A percentile compares a stretch with the other conserved stretches of the same genome.
Conservation (phyloP, 2,329 filamentous ascomycete genomes). For the Ceratocystis eucalypticola region DNA sequence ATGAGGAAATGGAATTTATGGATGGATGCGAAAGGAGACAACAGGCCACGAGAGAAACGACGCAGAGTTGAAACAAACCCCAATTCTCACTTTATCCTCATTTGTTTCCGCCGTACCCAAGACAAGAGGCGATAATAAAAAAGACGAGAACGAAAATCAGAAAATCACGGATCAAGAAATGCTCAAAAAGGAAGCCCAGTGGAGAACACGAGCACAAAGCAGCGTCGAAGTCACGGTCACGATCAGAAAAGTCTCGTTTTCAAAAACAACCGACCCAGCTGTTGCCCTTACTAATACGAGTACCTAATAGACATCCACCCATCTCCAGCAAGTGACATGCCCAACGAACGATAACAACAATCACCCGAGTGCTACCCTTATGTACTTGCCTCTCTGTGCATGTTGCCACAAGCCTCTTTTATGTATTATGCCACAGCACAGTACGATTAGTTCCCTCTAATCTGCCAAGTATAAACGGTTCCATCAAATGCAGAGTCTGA, state of each 20-base stretch:
- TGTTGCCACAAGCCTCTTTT: background rate
- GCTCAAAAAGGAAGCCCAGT: background rate
- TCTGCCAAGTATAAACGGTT: background rate
- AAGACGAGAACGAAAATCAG: no score
- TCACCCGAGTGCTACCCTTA: background rate
- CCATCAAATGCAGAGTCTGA: background rate
- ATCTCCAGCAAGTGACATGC: background rate
- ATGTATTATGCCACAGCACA: background rate
- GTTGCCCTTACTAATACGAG: background rate
- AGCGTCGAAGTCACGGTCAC: conserved; percentile 9
- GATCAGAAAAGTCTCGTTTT: conserved; percentile 1
- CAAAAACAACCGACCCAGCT: background rate
- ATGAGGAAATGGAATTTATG: no score
- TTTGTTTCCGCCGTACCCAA: no score
- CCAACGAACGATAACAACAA: background rate
- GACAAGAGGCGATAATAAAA: no score
- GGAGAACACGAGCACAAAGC: background rate
- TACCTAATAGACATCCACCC: background rate
- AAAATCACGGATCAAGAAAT: no score
- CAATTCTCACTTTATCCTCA: no score
- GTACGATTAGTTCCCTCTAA: background rate
- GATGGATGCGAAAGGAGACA: no score
- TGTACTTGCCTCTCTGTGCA: background rate
- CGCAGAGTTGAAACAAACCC: no score
- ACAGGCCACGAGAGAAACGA: no score